A percentile compares a stretch with the other conserved stretches of the same genome.
phyloP scores from a whole-genome alignment of 257 asterid genomes.

The Fraxinus americana region DNA sequence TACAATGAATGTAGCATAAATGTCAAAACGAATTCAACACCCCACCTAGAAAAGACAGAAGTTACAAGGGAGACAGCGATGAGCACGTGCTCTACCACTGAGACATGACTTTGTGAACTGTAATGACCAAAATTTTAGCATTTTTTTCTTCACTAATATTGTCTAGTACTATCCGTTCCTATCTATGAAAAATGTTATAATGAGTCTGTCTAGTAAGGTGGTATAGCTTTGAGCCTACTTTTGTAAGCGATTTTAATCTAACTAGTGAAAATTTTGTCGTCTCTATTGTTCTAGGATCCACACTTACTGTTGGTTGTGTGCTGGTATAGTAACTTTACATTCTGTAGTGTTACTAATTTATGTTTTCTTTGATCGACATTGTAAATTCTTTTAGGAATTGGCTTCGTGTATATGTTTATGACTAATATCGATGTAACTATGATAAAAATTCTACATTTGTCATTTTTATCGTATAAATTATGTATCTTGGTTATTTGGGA shows the following conservation, averaged over 20 bases:
- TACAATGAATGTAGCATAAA: constrained; percentile 43
- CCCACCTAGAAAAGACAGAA: constrained; percentile 24
- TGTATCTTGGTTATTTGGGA: no score
- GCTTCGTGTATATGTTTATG: no score
- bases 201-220: background rate
- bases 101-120: constrained; percentile 24
- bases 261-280: background rate
- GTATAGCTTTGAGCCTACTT: background rate
- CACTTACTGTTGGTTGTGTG: background rate
- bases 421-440: no score
- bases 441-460: no score
- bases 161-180: background rate
- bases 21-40: constrained; percentile 25
- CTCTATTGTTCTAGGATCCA: background rate
- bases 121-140: background rate
- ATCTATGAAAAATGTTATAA: background rate
- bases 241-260: background rate
- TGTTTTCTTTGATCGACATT: background rate
- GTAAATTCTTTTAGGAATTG: no score
- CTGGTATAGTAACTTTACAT: background rate
- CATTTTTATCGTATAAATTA: no score
- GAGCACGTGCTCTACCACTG: background rate
- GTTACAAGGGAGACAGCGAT: constrained; percentile 16
- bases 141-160: background rate
- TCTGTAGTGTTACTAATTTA: background rate